A percentile compares a stretch with the other conserved stretches of the same genome.
These are phyloP conservation scores for Venturia pyrina DNA, from an alignment of 2,329 filamentous ascomycete species.

Conservation along the genomic window DNA sequence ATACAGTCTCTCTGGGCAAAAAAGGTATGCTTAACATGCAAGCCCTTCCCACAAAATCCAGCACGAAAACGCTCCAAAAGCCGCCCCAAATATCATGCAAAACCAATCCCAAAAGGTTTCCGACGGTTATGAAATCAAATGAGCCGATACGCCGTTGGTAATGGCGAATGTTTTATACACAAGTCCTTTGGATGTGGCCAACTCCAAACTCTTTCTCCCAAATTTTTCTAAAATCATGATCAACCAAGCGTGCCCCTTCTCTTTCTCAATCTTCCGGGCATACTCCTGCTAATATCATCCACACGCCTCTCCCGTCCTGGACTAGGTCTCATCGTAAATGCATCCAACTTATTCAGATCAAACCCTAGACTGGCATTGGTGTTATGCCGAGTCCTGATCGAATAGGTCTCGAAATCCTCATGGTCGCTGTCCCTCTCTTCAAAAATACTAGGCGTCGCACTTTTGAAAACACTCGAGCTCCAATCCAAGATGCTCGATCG, in stretches of 20 bases:
- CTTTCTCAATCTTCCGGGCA: not conserved
- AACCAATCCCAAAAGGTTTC: not conserved
- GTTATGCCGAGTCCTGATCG: not conserved
- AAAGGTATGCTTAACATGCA: not conserved
- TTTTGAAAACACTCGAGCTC: constrained; percentile 5
- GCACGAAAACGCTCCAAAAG: not conserved
- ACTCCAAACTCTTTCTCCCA: not conserved
- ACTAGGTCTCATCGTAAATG: not conserved
- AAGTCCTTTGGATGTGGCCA: not conserved
- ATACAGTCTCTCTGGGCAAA: not conserved
- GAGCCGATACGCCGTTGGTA: not conserved
- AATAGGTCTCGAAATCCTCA: constrained; percentile 1
- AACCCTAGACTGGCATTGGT: not conserved
- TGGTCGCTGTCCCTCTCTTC: not conserved
- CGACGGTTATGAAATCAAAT: not conserved
- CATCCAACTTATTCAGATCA: not conserved
- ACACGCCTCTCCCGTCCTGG: not conserved
- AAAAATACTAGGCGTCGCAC: constrained; percentile 3
- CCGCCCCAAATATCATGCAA: not conserved
- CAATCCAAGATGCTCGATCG: constrained; percentile 4
- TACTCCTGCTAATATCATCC: not conserved
- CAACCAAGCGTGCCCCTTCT: not conserved
- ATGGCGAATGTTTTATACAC: not conserved
- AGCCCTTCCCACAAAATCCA: not conserved
- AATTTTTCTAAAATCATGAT: not conserved